These are phyloP conservation scores for Talaromyces sp. DNA, from an alignment of 2,329 filamentous ascomycete genomes.

Conservation along the genomic window DNA sequence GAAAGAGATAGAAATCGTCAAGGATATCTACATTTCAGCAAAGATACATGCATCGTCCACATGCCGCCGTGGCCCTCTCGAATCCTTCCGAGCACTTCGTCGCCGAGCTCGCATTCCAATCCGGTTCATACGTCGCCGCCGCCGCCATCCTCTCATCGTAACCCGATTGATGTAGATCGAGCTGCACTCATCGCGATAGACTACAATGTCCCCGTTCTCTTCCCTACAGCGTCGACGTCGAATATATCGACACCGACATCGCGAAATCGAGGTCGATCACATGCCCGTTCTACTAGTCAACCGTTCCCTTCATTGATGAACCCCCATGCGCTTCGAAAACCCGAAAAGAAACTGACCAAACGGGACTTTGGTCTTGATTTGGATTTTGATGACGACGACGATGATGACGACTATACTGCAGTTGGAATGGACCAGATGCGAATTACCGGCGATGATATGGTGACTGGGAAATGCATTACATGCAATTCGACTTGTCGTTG, in stretches of 20 bases:
- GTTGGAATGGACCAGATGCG: slow-evolving; percentile 37
- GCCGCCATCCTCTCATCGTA: slow-evolving; percentile 6
- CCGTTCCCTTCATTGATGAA: slow-evolving; percentile 70
- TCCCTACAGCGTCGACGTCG: not conserved
- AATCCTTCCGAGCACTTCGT: slow-evolving; percentile 26
- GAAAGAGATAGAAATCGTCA: not conserved
- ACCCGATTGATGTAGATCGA: slow-evolving; percentile 14
- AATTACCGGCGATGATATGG: slow-evolving; percentile 54
- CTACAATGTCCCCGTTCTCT: slow-evolving; percentile 17
- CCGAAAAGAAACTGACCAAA: slow-evolving; percentile 48
- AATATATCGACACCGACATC: slow-evolving; percentile 11
- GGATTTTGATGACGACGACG: slow-evolving; percentile 45
- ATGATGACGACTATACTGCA: slow-evolving; percentile 22
- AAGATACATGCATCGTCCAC: slow-evolving; percentile 21
- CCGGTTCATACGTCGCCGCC: slow-evolving; percentile 4
- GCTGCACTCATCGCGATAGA: slow-evolving; percentile 19
- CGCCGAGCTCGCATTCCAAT: slow-evolving; percentile 18
- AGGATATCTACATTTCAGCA: not conserved
- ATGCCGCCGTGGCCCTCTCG: slow-evolving; percentile 35
- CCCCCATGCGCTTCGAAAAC: slow-evolving; percentile 43
- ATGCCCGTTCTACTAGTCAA: slow-evolving; percentile 70
- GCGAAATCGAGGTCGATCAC: slow-evolving; percentile 31
- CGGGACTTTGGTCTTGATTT: slow-evolving; percentile 39
- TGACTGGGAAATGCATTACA: slow-evolving; percentile 74
- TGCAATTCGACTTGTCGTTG: slow-evolving; percentile 76